Conservation (phyloP, 805 yeast species). For the Candida silvatica region DNA sequence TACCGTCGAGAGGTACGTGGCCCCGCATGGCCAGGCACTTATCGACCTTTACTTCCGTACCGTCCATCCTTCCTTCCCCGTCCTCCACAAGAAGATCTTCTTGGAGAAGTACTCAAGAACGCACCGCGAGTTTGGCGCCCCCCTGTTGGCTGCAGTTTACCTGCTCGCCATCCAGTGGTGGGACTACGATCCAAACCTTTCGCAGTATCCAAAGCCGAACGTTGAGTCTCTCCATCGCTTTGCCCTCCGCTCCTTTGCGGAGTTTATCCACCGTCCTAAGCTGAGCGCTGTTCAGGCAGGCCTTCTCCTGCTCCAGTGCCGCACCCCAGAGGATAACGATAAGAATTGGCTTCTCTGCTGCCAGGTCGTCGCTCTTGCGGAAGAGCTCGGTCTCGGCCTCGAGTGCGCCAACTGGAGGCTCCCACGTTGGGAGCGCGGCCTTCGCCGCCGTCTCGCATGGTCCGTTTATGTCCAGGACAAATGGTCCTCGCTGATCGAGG, state of each 20-base stretch:
- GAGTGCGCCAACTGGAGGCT: conserved; percentile 87
- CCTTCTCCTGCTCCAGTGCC: conserved; percentile 62
- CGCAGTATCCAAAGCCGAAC: conserved; percentile 74
- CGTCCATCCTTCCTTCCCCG: conserved; percentile 88
- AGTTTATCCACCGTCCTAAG: conserved; percentile 79
- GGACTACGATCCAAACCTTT: conserved; percentile 76
- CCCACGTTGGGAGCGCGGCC: conserved; percentile 92
- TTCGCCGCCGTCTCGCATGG: conserved; percentile 88
- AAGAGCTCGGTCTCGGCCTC: conserved; percentile 85
- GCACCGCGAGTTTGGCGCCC: conserved; percentile 86
- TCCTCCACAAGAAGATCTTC: conserved; percentile 84
- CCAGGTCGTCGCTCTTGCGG: conserved; percentile 80
- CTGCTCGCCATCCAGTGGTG: conserved; percentile 89
- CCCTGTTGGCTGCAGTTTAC: conserved; percentile 84
- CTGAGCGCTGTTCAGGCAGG: conserved; percentile 91
- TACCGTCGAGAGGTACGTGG: conserved; percentile 71
- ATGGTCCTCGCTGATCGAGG: conserved; percentile 77
- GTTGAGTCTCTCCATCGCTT: conserved; percentile 59
- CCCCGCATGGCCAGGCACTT: conserved; percentile 85
- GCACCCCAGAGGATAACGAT: conserved; percentile 31
- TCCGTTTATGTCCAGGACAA: conserved; percentile 90
- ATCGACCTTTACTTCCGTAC: conserved; percentile 76
- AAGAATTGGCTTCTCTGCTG: conserved; percentile 83
- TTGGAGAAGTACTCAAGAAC: conserved; percentile 86
- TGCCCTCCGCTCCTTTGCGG: conserved; percentile 57